These are phyloP conservation scores for Pseudocercospora eumusae DNA, from an alignment of 2,329 filamentous ascomycete species.

Conservation along the genomic window DNA sequence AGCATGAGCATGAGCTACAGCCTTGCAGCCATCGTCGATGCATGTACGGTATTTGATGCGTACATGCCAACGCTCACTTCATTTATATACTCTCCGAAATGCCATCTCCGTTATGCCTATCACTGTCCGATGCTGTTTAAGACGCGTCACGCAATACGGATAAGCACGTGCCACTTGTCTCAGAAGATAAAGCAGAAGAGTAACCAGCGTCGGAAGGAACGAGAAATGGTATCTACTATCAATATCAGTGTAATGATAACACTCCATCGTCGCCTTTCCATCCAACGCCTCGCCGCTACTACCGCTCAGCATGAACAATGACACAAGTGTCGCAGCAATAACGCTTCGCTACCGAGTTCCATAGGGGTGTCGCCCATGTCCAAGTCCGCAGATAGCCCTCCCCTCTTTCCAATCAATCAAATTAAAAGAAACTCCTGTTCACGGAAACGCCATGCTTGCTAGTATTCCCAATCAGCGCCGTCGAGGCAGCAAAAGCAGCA, in stretches of 20 bases:
- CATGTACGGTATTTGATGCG: neutral
- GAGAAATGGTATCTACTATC: constrained; percentile 2
- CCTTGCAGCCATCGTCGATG: neutral
- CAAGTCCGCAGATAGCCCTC: constrained; percentile 5
- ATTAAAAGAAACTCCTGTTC: constrained; percentile 1
- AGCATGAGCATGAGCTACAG: neutral
- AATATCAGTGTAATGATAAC: neutral
- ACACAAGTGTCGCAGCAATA: neutral
- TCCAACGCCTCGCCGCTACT: constrained; percentile 10
- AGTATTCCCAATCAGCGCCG: constrained; percentile 20
- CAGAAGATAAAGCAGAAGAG: neutral
- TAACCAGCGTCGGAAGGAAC: neutral
- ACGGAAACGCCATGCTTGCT: constrained; percentile 27
- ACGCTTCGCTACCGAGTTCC: neutral
- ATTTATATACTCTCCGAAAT: neutral
- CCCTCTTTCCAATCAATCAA: constrained; percentile 5
- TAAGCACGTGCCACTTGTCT: neutral
- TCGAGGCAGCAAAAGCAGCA: constrained; percentile 16
- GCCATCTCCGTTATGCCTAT: neutral
- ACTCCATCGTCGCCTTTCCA: constrained; percentile 10
- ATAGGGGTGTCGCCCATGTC: constrained; percentile 3
- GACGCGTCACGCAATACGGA: neutral
- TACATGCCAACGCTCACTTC: neutral
- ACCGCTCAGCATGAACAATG: constrained; percentile 1
- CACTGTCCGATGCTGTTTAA: neutral